These are phyloP conservation scores for Ogataea degrootiae DNA, from an alignment of 805 yeast genomes.

Conservation along the genomic window DNA sequence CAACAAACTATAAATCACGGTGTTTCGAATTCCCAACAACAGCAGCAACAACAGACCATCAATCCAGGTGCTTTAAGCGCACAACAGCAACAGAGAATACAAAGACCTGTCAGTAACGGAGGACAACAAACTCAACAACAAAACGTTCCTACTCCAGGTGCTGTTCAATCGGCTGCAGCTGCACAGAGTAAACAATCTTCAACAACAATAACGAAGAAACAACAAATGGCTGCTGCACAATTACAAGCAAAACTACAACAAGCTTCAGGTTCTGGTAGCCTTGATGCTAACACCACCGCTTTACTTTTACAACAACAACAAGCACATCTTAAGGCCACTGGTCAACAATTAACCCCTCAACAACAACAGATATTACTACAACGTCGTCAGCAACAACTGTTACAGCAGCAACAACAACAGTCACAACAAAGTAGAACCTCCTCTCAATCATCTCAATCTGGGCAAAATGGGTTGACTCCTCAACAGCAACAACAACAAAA, in stretches of 20 bases:
- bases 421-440: slow-evolving; percentile 8
- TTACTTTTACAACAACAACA: slow-evolving; percentile 5
- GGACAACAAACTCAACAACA: background rate
- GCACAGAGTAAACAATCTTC: background rate
- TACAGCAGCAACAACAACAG: slow-evolving; percentile 21
- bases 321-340: background rate
- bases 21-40: background rate
- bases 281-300: background rate
- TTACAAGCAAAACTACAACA: background rate
- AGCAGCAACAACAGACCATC: slow-evolving; percentile 2
- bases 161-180: background rate
- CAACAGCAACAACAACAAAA: slow-evolving; percentile 15
- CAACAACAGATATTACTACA: slow-evolving; percentile 13
- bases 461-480: slow-evolving; percentile 9
- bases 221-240: background rate
- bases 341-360: slow-evolving; percentile 2
- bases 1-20: slow-evolving; percentile 1
- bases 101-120: background rate
- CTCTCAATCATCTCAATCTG: slow-evolving; percentile 1
- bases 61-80: background rate
- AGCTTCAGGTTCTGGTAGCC: background rate
- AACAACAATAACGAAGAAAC: slow-evolving; percentile 3
- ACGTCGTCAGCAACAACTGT: slow-evolving; percentile 17
- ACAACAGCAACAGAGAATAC: slow-evolving; percentile 1
- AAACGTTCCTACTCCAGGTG: background rate